Evolutionary conservation across 306 rosid genomes (phyloP).

Genomic region (Prunus dulcis): DNA sequence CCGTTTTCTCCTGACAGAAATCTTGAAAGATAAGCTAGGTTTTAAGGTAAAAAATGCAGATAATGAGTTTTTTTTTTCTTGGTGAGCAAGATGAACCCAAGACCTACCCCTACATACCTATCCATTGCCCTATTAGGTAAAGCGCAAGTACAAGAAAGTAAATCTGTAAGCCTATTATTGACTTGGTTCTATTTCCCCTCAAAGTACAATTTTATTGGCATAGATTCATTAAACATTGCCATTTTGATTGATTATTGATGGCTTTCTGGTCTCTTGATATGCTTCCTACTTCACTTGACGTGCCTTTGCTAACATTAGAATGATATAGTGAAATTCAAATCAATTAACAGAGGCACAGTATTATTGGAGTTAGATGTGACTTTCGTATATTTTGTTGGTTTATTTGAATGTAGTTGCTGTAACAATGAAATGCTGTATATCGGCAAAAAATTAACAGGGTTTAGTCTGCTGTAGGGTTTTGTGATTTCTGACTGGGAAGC

Average conservation of each 20-base stretch:
- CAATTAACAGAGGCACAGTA: neutral
- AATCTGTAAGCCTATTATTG: neutral
- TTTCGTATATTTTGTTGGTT: conserved; percentile 16
- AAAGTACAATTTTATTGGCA: neutral
- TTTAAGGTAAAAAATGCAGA: conserved; percentile 53
- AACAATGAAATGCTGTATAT: neutral
- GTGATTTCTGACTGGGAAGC: conserved; percentile 86
- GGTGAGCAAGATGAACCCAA: neutral
- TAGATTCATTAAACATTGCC: neutral
- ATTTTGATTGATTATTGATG: neutral
- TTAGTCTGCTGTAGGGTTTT: conserved; percentile 62
- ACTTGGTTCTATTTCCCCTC: neutral
- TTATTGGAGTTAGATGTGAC: neutral
- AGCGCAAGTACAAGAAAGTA: neutral
- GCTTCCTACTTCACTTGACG: neutral
- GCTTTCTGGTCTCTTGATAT: neutral
- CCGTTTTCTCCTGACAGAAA: conserved; percentile 62
- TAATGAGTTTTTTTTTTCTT: neutral
- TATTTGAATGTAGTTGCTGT: conserved; percentile 5
- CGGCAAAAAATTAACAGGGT: neutral
- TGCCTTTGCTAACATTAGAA: neutral
- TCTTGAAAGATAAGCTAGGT: conserved; percentile 74
- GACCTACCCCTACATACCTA: neutral
- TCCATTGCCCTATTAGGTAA: neutral
- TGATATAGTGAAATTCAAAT: neutral